Evolutionary conservation across 2,329 filamentous ascomycete genomes (phyloP), one percentile per base, ranked within the genome.

Genomic region (Podosphaera xanthii): DNA sequence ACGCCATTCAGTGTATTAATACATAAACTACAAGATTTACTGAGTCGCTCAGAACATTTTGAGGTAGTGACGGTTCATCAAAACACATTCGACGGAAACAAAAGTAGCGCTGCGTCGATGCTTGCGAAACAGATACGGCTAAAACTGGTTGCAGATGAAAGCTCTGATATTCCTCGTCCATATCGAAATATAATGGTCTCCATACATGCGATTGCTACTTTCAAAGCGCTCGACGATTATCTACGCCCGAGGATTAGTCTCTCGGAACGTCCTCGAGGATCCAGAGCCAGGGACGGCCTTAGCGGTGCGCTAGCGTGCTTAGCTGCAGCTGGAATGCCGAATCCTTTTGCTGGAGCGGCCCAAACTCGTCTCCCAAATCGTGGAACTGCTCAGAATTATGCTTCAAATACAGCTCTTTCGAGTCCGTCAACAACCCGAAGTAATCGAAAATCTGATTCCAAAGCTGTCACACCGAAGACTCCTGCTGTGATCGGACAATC

Each of bases 171-270:
- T 61, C 92, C 92, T 22, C 79, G 83, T 42, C 77, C 84, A 0
- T 97, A 94, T 69, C 81, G 87, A 31, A 95, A 91, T 64, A 94
- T 98, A 63, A 96, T 96, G 85, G 92, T 98, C 0, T 94, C 89
- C 0, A 98, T 98, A 60, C 92, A 98, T 70, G 92, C 92, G 14
- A 97, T 98, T 67, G 91, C 92, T 2, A 97, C 90, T 0, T 97
- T 98, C 75, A 97, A 96, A 70, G 87, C 91, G 0, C 74, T 98
- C 33, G 92, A 97, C 68, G 92, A 98, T 69, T 98, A 97, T 70
- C 76, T 98, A 50, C 83, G 92, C 44, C 92, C 92, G 6, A 81
- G 91, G 61, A 94, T 98, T 61, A 88, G 77, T 66, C 70, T 92
- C 12, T 82, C 86, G 2, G 89, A 95, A 63, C 81, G 87, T 30